phyloP scores from a whole-genome alignment of 805 yeast species.

The Saccharomycopsis sp. region DNA sequence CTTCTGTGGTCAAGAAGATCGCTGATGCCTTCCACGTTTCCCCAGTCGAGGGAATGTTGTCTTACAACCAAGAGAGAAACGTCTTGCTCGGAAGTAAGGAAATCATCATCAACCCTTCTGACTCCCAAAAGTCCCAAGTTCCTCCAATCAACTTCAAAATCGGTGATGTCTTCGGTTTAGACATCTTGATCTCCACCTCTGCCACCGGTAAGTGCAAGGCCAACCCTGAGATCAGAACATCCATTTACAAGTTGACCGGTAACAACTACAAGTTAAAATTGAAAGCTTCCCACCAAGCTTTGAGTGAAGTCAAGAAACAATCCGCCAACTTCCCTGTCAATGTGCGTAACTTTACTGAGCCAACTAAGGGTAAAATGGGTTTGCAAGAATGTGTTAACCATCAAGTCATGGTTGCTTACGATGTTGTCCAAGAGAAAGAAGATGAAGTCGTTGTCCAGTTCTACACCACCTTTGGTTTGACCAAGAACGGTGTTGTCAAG shows the following conservation, averaged over 20 bases:
- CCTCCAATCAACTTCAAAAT: conserved; percentile 62
- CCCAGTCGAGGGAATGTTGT: conserved; percentile 71
- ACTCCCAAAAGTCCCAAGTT: conserved; percentile 55
- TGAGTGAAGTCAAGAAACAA: conserved; percentile 61
- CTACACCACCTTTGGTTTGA: conserved; percentile 69
- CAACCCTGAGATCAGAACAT: conserved; percentile 49
- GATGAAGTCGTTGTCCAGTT: conserved; percentile 62
- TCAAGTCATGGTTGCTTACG: conserved; percentile 60
- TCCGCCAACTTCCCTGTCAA: conserved; percentile 64
- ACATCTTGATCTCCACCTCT: conserved; percentile 58
- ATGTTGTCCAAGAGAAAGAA: conserved; percentile 59
- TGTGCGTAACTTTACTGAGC: conserved; percentile 57
- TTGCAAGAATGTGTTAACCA: conserved; percentile 66
- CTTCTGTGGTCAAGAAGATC: conserved; percentile 55
- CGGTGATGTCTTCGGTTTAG: conserved; percentile 73
- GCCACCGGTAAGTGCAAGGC: conserved; percentile 58
- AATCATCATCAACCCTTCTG: conserved; percentile 67
- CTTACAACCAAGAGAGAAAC: conserved; percentile 63
- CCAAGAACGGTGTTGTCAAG: conserved; percentile 65
- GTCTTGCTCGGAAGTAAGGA: conserved; percentile 70
- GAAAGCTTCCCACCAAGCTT: conserved; percentile 59
- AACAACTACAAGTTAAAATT: conserved; percentile 61
- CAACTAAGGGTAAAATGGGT: conserved; percentile 67
- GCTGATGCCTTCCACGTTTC: conserved; percentile 51
- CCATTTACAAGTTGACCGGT: conserved; percentile 68